Conservation (phyloP, 2,329 filamentous ascomycete species). For the Pleomassaria siparia region DNA sequence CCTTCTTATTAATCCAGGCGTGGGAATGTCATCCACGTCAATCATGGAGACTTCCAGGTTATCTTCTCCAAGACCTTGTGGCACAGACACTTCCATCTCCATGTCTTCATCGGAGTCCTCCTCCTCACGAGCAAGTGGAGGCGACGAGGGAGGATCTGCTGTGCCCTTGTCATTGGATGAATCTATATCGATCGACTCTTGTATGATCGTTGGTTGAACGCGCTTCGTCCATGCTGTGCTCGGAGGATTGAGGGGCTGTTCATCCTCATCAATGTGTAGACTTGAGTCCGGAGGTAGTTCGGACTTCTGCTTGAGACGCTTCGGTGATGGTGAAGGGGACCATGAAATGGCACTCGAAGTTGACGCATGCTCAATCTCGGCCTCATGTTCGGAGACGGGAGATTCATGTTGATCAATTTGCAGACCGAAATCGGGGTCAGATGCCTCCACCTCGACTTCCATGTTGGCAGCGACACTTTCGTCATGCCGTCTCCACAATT, state of each 20-base stretch:
- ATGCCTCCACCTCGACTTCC: not conserved
- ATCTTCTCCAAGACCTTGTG: conserved; percentile 32
- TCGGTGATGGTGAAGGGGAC: conserved; percentile 20
- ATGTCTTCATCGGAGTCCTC: conserved; percentile 29
- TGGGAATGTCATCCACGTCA: not conserved
- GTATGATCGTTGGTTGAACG: not conserved
- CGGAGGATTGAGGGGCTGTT: not conserved
- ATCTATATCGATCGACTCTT: conserved; percentile 1
- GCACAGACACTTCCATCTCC: conserved; percentile 31
- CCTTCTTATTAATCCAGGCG: not conserved
- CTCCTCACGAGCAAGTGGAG: conserved; percentile 13
- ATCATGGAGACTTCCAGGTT: not conserved
- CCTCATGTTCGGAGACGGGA: conserved; percentile 1
- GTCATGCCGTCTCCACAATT: conserved; percentile 3
- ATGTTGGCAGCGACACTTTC: not conserved
- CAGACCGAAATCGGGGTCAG: not conserved
- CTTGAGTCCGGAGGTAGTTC: conserved; percentile 37
- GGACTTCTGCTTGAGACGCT: conserved; percentile 16
- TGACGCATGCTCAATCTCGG: conserved; percentile 7
- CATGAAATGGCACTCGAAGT: conserved; percentile 18
- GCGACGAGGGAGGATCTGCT: conserved; percentile 15
- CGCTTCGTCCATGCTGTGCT: not conserved
- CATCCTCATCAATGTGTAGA: conserved; percentile 5
- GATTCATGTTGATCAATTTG: not conserved
- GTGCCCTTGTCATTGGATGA: conserved; percentile 16